Base-by-base conservation (phyloP, 495 filamentous ascomycete genomes). In the Cryomyces minteri region DNA sequence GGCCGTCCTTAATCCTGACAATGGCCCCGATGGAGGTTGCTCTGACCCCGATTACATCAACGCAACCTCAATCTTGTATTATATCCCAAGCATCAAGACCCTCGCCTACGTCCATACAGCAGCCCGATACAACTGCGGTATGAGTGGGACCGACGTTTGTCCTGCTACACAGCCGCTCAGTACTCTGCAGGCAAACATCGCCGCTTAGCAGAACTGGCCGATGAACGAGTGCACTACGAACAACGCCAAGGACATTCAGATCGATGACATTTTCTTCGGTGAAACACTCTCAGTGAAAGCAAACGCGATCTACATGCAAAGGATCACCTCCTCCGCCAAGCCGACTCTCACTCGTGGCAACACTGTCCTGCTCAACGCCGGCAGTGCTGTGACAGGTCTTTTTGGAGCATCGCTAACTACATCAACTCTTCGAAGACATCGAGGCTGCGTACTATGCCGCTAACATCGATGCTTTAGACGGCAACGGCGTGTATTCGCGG, bases 41-140 rank as follows among this genome's bases (percentile, higher is more conserved):
- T 37, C 60, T 6, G 41, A 62, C 33, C 71, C 73, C 1, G 68
- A 73, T 51, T 62, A 51, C 40, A 70, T 72, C 54, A 75, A 77
- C 51, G 64, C 62, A 6, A 57, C 55, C 4, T 70, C 67, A 48
- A 59, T 76, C 18, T 62, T 76, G 30, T 58, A 66, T 14, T 41
- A 55, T 5, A 58, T 66, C 44, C 42, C 57, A 29, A 76, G 76
- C 54, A 68, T 74, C 11, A 62, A 54, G 8, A 61, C 73, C 5
- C 50, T 77, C 39, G 73, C 73, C 9, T 77, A 77, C 52, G 67
- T 77, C 36, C 61, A 66, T 40, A 74, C 67, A 57, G 66, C 18
- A 39, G 4, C 31, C 43, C 12, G 7, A 30, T 32, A 44, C 25
- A 61, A 60, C 33, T 77, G 69, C 45, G 64, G 66, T 6, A 53